Percentiles rank a stretch among this genome's conserved stretches.
Evolutionary conservation across 768 basidiomycete genomes (phyloP).

Genomic region (Pilatotrama ljubarskyi): DNA sequence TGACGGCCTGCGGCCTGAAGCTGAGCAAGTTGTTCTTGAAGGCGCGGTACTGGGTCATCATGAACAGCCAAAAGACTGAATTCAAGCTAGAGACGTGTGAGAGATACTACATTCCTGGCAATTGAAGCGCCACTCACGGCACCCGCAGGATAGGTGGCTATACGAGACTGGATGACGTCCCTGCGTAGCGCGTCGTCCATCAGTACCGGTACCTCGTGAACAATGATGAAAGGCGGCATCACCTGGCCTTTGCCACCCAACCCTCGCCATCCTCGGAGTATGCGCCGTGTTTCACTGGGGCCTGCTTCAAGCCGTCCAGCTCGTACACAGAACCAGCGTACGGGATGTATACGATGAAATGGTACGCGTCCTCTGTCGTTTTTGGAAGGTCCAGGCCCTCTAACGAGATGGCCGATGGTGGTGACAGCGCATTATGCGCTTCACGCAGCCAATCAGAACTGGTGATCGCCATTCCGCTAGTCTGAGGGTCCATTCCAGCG

Average conservation of each 20-base stretch:
- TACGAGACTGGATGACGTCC: conserved; percentile 83
- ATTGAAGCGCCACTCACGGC: conserved; percentile 57
- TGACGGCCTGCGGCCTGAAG: conserved; percentile 37
- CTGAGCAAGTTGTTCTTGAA: conserved; percentile 62
- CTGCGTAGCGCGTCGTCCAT: conserved; percentile 37
- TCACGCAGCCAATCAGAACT: conserved; percentile 79
- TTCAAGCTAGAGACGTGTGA: conserved; percentile 57
- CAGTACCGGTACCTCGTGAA: background rate
- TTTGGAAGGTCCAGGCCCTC: conserved; percentile 77
- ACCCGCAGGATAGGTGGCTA: conserved; percentile 86
- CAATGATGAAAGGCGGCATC: conserved; percentile 28
- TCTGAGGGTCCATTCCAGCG: conserved; percentile 84
- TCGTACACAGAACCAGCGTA: conserved; percentile 85
- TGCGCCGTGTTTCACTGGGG: conserved; percentile 79
- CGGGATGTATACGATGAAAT: conserved; percentile 94
- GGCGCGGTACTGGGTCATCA: conserved; percentile 72
- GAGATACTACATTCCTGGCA: background rate
- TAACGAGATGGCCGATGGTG: conserved; percentile 83
- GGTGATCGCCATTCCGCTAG: conserved; percentile 76
- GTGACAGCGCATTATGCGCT: conserved; percentile 92
- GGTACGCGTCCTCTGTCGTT: conserved; percentile 82
- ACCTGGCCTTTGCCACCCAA: conserved; percentile 84
- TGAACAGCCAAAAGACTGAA: conserved; percentile 90
- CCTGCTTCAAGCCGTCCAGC: conserved; percentile 84
- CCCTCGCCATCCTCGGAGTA: conserved; percentile 70